These are phyloP conservation scores for Orobanche coerulescens DNA, from an alignment of 257 asterid species.

Conservation along the genomic window DNA sequence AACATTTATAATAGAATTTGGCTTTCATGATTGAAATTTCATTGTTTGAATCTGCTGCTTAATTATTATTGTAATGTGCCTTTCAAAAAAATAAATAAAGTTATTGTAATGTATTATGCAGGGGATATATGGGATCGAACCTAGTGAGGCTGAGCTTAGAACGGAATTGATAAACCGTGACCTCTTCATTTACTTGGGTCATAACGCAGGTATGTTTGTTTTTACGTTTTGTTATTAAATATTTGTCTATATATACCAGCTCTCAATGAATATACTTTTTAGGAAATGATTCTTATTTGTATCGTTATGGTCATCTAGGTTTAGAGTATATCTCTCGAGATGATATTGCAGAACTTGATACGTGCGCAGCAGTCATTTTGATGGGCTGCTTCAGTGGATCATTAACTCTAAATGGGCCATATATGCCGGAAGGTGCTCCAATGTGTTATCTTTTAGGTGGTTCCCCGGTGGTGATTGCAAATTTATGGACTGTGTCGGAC, in stretches of 20 bases:
- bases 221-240: too few species aligned
- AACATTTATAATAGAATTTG: too few species aligned
- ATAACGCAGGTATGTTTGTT: slow-evolving; percentile 64
- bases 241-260: too few species aligned
- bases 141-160: slow-evolving; percentile 53
- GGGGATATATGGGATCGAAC: slow-evolving; percentile 68
- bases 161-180: slow-evolving; percentile 66
- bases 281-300: not conserved
- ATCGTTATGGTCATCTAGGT: slow-evolving; percentile 34
- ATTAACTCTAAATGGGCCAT: slow-evolving; percentile 49
- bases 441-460: slow-evolving; percentile 67
- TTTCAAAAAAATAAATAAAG: too few species aligned
- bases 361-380: slow-evolving; percentile 74
- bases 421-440: slow-evolving; percentile 75
- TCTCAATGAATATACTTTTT: not conserved
- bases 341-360: slow-evolving; percentile 56
- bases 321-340: slow-evolving; percentile 65
- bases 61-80: too few species aligned
- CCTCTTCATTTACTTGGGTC: slow-evolving; percentile 80
- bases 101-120: slow-evolving; percentile 26
- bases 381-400: slow-evolving; percentile 92
- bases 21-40: too few species aligned
- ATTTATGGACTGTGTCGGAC: slow-evolving; percentile 90
- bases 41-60: too few species aligned
- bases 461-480: slow-evolving; percentile 70